A percentile compares a stretch with the other conserved stretches of the same genome.
phyloP scores from a whole-genome alignment of 345 rosid genomes.

The Linum lewisii region DNA sequence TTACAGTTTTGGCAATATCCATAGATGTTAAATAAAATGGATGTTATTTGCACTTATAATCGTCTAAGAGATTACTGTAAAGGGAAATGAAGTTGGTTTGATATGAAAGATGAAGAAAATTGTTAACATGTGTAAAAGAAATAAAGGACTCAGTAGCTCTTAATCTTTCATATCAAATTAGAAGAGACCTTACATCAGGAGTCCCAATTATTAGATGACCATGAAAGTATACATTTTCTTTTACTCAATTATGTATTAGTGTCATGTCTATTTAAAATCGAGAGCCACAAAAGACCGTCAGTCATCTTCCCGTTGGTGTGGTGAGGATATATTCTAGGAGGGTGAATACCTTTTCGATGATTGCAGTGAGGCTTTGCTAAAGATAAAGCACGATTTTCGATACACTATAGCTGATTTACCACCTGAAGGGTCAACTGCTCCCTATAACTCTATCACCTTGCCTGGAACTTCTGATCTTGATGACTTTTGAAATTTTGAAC shows the following conservation, averaged over 20 bases:
- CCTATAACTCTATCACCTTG: slow-evolving; percentile 94
- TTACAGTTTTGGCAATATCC: too few species aligned
- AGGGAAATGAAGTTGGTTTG: not conserved
- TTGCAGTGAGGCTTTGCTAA: slow-evolving; percentile 97
- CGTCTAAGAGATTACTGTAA: too few species aligned
- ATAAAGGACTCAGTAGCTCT: not conserved
- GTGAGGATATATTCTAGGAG: slow-evolving; percentile 96
- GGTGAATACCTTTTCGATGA: slow-evolving; percentile 99
- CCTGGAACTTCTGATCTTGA: slow-evolving; percentile 99
- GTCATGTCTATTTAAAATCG: not conserved
- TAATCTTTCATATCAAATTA: not conserved
- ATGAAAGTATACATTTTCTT: not conserved
- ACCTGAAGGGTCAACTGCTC: slow-evolving; percentile 97
- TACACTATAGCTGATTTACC: slow-evolving; percentile 96
- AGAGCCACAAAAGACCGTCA: slow-evolving; percentile 43
- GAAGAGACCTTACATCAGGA: not conserved
- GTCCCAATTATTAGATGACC: too few species aligned
- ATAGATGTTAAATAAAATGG: too few species aligned
- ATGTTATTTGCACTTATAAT: too few species aligned
- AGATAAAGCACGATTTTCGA: slow-evolving; percentile 98
- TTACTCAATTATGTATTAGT: not conserved
- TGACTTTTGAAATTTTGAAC: slow-evolving; percentile 99
- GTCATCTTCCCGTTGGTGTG: slow-evolving; percentile 98
- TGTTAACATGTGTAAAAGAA: not conserved
- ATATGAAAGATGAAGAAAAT: not conserved